Base-by-base conservation (phyloP, 2,329 filamentous ascomycete species). In the Claviceps lovelessii region DNA sequence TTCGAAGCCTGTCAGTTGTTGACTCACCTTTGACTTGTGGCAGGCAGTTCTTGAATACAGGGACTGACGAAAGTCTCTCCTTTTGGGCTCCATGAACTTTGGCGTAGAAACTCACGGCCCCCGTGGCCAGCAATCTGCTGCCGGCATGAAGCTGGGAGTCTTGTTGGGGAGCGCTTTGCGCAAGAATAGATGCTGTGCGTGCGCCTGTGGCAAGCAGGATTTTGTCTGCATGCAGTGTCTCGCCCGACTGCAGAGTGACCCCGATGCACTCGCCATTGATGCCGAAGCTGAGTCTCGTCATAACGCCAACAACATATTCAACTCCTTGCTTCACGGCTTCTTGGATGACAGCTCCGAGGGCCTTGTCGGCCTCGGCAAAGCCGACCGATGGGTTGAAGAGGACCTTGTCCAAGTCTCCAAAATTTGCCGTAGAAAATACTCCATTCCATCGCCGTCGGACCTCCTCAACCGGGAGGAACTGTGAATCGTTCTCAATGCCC, bases 321-420 rank as follows among this genome's bases (percentile, higher is more conserved):
- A 79, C 79, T 7, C 80, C 80, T 37, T 75, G 64, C 53, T 75
- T 71, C 9, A 81, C 61, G 29, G 72, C 74, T 52, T 71, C 71
- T 56, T 76, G 73, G 7, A 78, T 78, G 15, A 83, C 74, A 13
- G 76, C 77, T 52, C 70, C 67, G 50, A 83, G 66, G 42, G 76
- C 73, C 63, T 80, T 76, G 55, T 78, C 78, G 13, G 80, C 80
- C 52, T 78, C 76, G 19, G 74, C 79, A 72, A 78, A 83, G 2
- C 80, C 80, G 63, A 78, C 80, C 37, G 72, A 76, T 57, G 75
- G 76, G 67, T 83, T 83, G 59, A 77, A 73, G 28, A 80, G 71
- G 19, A 82, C 72, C 58, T 75, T 74, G 57, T 77, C 76, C 49
- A 80, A 72, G 8, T 72, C 77, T 7, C 70, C 73, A 61, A 81